Evolutionary conservation across 768 basidiomycete species (phyloP), one percentile per base, ranked within the genome.

Genomic region (Mycena polygramma): DNA sequence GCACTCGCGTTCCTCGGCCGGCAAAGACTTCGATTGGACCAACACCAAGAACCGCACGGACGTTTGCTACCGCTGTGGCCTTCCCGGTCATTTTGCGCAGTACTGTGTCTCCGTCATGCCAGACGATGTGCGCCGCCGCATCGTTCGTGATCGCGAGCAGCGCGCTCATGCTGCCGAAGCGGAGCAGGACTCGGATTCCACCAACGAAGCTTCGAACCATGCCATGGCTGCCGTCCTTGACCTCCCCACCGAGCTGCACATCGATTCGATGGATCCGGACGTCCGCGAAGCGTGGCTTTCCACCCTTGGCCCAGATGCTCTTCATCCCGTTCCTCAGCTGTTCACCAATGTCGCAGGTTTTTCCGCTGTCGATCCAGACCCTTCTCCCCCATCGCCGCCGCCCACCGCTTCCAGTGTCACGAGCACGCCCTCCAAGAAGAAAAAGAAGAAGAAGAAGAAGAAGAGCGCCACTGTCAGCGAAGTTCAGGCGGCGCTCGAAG

Each of bases 21-120:
- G 62, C 10, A 52, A 41, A 24, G 62, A 53, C 8, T 63, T 63
- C 24, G 52, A 54, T 43, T 63, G 62, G 62, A 63, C 62, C 2
- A 63, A 63, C 17, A 63, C 62, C 14, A 63, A 63, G 52, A 63
- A 63, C 43, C 51, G 52, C 4, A 41, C 52, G 9, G 52, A 63
- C 19, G 62, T 63, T 17, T 63, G 62, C 17, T 26, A 53, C 51
- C n/a, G 62, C 3, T 63, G 62, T n/a, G 62, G 62, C 11, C n/a
- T 63, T 41, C 51, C 49, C 14, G 62, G 62, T 39, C 61, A 63
- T 52, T n/a, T n/a, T n/a, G n/a, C n/a, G n/a, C n/a, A n/a, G n/a
- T n/a, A n/a, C n/a, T n/a, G n/a, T n/a, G n/a, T 63, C 9, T 63
- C 61, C 2, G 39, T 24, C 48, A 63, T 63, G 61, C 61, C 61